Conservation (phyloP, 352 stramenopile genomes). For the Phytopythium cucurbitacearum region DNA sequence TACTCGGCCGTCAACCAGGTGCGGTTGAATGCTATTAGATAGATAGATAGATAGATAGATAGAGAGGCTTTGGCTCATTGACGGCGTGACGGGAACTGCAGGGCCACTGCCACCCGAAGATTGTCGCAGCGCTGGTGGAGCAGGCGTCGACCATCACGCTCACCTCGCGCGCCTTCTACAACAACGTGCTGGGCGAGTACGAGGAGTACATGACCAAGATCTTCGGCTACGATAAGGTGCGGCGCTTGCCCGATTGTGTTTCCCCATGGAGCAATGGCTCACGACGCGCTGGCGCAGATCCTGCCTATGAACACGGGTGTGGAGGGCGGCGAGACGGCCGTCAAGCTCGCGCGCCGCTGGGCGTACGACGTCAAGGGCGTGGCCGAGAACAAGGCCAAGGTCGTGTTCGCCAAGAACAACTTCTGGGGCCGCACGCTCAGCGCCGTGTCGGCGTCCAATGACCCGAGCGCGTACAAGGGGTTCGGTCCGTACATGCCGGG, state of each 20-base stretch:
- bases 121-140: conserved; percentile 91
- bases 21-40: neutral
- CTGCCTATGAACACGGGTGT: conserved; percentile 99
- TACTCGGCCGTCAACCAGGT: conserved; percentile 90
- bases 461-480: conserved; percentile 75
- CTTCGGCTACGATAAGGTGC: conserved; percentile 95
- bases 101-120: conserved; percentile 98
- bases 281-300: conserved; percentile 35
- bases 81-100: conserved; percentile 19
- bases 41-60: no score
- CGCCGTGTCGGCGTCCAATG: conserved; percentile 94
- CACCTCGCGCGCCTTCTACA: conserved; percentile 98
- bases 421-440: conserved; percentile 99
- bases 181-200: conserved; percentile 96
- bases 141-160: conserved; percentile 95
- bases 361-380: conserved; percentile 98
- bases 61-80: neutral
- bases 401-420: conserved; percentile 98
- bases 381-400: conserved; percentile 81
- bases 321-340: conserved; percentile 97
- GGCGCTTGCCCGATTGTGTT: conserved; percentile 3
- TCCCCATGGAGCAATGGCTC: neutral
- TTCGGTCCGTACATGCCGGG: conserved; percentile 99
- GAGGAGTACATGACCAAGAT: conserved; percentile 96
- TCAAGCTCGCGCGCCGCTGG: conserved; percentile 96